Conservation (phyloP, 768 basidiomycete genomes). For the Lactarius hatsudake region DNA sequence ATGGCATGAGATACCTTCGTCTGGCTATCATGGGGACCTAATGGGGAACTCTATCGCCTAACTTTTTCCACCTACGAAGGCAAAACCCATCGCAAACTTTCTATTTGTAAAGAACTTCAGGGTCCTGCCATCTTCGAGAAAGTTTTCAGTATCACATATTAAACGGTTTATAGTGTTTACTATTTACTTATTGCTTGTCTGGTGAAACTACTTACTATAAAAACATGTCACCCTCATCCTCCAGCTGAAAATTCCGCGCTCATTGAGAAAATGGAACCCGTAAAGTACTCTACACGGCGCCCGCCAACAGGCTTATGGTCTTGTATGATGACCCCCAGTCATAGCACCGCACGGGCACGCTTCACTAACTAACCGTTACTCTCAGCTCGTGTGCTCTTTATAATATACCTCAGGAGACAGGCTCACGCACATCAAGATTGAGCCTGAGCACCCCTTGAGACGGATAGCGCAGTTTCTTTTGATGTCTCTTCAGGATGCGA, state of each 20-base stretch:
- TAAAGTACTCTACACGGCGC: neutral
- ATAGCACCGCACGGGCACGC: neutral
- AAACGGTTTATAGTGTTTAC: neutral
- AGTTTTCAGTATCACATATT: neutral
- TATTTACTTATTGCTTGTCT: too few relatives aligned
- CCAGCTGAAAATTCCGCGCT: neutral
- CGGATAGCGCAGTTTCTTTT: neutral
- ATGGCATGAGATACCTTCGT: too few relatives aligned
- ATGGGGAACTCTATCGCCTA: too few relatives aligned
- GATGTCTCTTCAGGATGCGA: neutral
- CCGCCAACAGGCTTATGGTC: neutral
- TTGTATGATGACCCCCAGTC: constrained; percentile 1
- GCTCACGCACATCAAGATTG: neutral
- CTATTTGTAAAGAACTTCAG: neutral
- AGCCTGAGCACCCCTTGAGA: neutral
- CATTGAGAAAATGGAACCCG: neutral
- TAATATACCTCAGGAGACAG: neutral
- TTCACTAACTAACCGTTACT: neutral
- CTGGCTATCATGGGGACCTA: too few relatives aligned
- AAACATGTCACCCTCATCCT: constrained; percentile 7
- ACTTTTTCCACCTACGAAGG: too few relatives aligned
- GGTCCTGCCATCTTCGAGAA: neutral
- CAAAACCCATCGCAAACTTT: too few relatives aligned
- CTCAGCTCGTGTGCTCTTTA: neutral
- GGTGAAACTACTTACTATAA: too few relatives aligned